Percentiles rank a stretch among this genome's conserved stretches.
phyloP scores from a whole-genome alignment of 495 filamentous ascomycete genomes.

The Podospora fimiseda region DNA sequence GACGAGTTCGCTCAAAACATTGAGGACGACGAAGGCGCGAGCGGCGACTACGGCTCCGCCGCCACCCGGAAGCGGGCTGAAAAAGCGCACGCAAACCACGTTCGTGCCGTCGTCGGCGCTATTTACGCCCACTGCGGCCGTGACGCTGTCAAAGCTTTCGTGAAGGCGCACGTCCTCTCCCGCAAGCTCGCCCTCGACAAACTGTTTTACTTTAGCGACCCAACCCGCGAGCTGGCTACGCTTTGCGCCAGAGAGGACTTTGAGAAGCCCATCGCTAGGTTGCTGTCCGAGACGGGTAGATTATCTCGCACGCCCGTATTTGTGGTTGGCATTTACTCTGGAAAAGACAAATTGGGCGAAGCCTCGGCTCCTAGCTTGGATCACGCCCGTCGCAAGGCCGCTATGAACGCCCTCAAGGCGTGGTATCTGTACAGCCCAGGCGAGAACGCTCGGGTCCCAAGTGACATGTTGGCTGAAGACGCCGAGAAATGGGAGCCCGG shows the following conservation, averaged over 20 bases:
- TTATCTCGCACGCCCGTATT: constrained; percentile 77
- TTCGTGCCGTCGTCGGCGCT: constrained; percentile 73
- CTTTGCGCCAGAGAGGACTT: constrained; percentile 87
- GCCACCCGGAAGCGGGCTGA: constrained; percentile 22
- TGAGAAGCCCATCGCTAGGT: constrained; percentile 75
- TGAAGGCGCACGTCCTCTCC: constrained; percentile 72
- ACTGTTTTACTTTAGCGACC: constrained; percentile 77
- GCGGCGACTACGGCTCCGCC: constrained; percentile 25
- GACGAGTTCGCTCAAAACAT: not conserved
- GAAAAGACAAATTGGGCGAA: constrained; percentile 83
- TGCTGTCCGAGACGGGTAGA: constrained; percentile 84
- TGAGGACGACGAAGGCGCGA: not conserved
- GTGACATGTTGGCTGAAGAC: constrained; percentile 61
- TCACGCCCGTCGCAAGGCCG: constrained; percentile 69
- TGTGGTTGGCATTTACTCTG: constrained; percentile 89
- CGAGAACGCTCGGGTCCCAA: constrained; percentile 62
- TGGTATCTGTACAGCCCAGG: constrained; percentile 94
- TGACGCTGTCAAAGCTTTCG: constrained; percentile 68
- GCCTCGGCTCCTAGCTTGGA: constrained; percentile 67
- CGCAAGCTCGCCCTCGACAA: constrained; percentile 67
- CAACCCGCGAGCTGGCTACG: constrained; percentile 69
- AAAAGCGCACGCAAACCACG: constrained; percentile 54
- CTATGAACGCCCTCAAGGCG: constrained; percentile 75
- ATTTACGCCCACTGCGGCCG: constrained; percentile 75
- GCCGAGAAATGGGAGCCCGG: constrained; percentile 68